Base-by-base conservation (phyloP, 805 yeast genomes). In the Candida incommunis region DNA sequence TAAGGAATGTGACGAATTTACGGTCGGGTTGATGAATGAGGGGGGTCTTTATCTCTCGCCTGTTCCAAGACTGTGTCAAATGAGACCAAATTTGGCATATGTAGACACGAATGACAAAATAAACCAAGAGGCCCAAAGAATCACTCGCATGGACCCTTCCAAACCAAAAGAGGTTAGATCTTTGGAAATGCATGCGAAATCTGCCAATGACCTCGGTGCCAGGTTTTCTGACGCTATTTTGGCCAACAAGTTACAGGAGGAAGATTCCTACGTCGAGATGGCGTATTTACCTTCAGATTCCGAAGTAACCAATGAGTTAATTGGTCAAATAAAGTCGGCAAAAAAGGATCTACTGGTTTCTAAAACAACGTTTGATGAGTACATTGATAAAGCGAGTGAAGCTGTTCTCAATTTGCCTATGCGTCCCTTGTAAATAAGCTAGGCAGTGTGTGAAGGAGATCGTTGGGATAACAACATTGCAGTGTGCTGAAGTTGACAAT, bases 21-120 rank as follows among this genome's bases (percentile, higher is more conserved):
- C 67, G 50, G 51, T 62, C 3, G 71, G 72, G 0, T 61, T 64
- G 41, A 60, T 72, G 34, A 54, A 59, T 31, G 64, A 72, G 24
- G 73, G 71, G 4, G 76, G 71, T 53, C 55, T 86, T 4, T 76
- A 82, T 43, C 60, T 90, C 48, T 62, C 75, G 1, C 83, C 90
- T 1, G 68, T 88, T 1, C 72, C 75, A 27, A 70, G 76, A 20
- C 75, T 82, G 0, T 75, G 81, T 0, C 96, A 90, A 60, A 60
- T 92, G 48, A 72, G 95, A 52, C 92, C 96, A 2, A 73, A 74
- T 53, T 85, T 92, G 64, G 74, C 72, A 51, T 84, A 88, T 57
- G 37, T 31, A 7, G 37, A 31, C n/a, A 76, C 87, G 40, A 95
- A 87, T 58, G 77, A 71, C 35, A 64, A 70, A 45, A 46, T 50